A percentile compares a stretch with the other conserved stretches of the same genome.
Conservation (phyloP, 768 basidiomycete species). For the Mycena floridula region DNA sequence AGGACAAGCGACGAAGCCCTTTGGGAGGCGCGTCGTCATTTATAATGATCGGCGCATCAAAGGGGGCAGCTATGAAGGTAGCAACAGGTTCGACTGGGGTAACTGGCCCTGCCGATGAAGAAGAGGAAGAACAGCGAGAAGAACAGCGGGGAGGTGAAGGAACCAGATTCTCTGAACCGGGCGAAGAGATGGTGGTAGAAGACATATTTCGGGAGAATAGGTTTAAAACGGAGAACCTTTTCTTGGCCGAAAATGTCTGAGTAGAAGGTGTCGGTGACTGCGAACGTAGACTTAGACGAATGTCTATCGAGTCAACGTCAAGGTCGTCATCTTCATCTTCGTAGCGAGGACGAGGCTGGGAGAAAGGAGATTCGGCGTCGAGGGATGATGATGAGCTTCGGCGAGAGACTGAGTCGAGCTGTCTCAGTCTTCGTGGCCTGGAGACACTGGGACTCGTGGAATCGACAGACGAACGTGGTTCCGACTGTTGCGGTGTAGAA, state of each 20-base stretch:
- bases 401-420: background rate
- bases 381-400: conserved; percentile 22
- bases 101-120: conserved; percentile 3
- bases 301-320: conserved; percentile 7
- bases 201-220: conserved; percentile 2
- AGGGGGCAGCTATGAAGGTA: background rate
- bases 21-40: background rate
- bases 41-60: conserved; percentile 4
- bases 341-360: conserved; percentile 17
- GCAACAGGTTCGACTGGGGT: conserved; percentile 5
- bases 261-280: conserved; percentile 5
- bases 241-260: conserved; percentile 4
- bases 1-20: background rate
- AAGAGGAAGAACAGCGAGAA: conserved; percentile 5
- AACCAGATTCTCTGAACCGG: conserved; percentile 13
- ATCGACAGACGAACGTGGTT: conserved; percentile 6
- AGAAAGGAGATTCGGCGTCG: conserved; percentile 19
- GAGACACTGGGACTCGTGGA: conserved; percentile 1
- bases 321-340: conserved; percentile 10
- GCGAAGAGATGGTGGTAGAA: conserved; percentile 5
- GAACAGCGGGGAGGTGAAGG: conserved; percentile 12
- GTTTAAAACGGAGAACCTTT: conserved; percentile 7
- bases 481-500: conserved; percentile 1
- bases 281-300: conserved; percentile 7
- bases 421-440: background rate